Base-by-base conservation (phyloP, 164 flowering plant genomes). In the Tinospora cordifolia region DNA sequence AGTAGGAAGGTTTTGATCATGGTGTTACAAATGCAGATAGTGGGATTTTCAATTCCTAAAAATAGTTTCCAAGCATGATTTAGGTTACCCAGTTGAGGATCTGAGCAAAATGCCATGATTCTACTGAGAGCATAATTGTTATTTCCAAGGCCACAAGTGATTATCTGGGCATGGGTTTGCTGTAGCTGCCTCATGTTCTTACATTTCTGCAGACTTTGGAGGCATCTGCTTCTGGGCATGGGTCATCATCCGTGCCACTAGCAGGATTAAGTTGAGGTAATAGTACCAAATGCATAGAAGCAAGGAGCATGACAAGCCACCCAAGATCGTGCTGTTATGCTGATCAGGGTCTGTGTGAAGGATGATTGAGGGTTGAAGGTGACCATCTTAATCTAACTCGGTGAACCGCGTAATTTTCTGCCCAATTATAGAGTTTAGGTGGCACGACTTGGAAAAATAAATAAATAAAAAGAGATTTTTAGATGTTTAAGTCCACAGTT, bases 21-120 rank as follows among this genome's bases (percentile, higher is more conserved):
- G 44, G 92, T 85, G 80, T 89, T 89, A 77, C 64, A 85, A 69
- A 86, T 83, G 75, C 87, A 85, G 6, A 81, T 70, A n/a, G 87
- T 83, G 66, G 91, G 91, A 3, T 76, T 24, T 39, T 78, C 66
- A 44, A 82, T 83, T 36, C 62, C 84, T 38, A 70, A 51, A 67
- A 86, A 85, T 68, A 87, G 72, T 25, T 73, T 76, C 21, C 69
- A 65, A 1, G 84, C 87, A 41, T 87, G 70, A 58, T n/a, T 6
- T 21, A 80, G 74, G 74, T 72, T 75, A 3, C 82, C 85, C 62
- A 62, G 76, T 72, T 13, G 34, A 69, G 90, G 86, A 74, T 84
- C 40, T 14, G 90, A 74, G 71, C 87, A 84, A 75, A 85, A 83
- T 12, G 84, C 87, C 66, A 89, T 36, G n/a, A 86, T 62, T 57